Conservation (phyloP, 2,329 filamentous ascomycete genomes). For the Trichoderma koningii region DNA sequence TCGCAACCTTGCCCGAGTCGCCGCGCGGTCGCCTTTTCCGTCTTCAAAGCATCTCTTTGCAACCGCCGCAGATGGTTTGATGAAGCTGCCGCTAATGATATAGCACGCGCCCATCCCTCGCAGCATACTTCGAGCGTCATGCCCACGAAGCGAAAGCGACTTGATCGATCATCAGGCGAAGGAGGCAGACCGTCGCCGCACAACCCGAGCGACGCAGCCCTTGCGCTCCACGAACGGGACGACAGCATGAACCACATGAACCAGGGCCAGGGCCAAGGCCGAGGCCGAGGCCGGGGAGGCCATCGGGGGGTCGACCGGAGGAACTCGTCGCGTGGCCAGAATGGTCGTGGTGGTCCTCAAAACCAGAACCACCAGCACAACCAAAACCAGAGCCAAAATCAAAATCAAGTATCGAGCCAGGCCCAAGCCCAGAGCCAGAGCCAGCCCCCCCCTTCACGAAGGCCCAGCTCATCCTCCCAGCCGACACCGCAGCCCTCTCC, state of each 20-base stretch:
- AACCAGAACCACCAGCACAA: conserved; percentile 32
- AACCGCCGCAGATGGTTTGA: conserved; percentile 4
- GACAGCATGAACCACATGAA: conserved; percentile 44
- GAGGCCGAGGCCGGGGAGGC: conserved; percentile 52
- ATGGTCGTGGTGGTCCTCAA: conserved; percentile 35
- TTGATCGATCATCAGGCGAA: conserved; percentile 53
- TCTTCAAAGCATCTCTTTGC: neutral
- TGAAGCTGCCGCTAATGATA: conserved; percentile 39
- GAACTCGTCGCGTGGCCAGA: conserved; percentile 50
- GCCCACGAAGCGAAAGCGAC: conserved; percentile 63
- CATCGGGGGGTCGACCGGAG: conserved; percentile 54
- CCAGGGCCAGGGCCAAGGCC: conserved; percentile 49
- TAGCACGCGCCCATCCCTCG: conserved; percentile 32
- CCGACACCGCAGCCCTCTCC: conserved; percentile 30
- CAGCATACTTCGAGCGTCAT: conserved; percentile 42
- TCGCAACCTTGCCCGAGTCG: neutral
- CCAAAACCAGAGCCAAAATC: neutral
- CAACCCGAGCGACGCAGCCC: conserved; percentile 57
- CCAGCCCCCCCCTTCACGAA: conserved; percentile 30
- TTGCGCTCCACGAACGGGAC: conserved; percentile 61
- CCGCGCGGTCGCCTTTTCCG: neutral
- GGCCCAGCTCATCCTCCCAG: conserved; percentile 31
- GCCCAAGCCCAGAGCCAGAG: conserved; percentile 26
- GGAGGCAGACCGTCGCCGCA: conserved; percentile 62
- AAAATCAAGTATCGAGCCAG: conserved; percentile 18